Conservation (phyloP, 805 yeast species). For the Soucietia sequanensis region DNA sequence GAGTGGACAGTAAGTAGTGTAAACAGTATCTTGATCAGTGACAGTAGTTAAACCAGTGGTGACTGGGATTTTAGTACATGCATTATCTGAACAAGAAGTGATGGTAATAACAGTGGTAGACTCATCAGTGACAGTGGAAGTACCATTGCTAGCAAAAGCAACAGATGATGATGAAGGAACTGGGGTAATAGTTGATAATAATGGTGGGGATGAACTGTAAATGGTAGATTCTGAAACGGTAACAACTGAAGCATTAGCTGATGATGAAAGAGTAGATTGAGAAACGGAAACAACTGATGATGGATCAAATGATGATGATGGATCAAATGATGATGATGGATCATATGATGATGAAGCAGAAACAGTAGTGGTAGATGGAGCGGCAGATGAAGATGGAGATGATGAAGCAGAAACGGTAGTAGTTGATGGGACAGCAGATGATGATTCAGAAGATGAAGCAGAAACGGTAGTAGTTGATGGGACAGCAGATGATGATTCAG, state of each 20-base stretch:
- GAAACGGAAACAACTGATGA: conserved; percentile 8
- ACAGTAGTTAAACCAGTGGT: conserved; percentile 25
- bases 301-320: conserved; percentile 2
- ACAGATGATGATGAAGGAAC: not conserved
- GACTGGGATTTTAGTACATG: conserved; percentile 18
- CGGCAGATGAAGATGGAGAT: conserved; percentile 3
- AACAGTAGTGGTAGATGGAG: not conserved
- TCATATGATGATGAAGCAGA: not conserved
- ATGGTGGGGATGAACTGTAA: too few species aligned
- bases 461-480: conserved; percentile 3
- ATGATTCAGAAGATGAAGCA: conserved; percentile 2
- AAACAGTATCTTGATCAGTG: conserved; percentile 16
- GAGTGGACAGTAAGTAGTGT: conserved; percentile 24
- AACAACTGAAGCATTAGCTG: conserved; percentile 8
- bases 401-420: conserved; percentile 2
- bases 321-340: not conserved
- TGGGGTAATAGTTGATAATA: too few species aligned
- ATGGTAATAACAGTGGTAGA: conserved; percentile 25
- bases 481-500: not conserved
- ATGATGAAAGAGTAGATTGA: conserved; percentile 15
- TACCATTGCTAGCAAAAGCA: not conserved
- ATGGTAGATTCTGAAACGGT: too few species aligned
- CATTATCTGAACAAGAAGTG: conserved; percentile 26
- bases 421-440: conserved; percentile 2
- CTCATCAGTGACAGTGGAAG: conserved; percentile 12